Conservation (phyloP, 352 stramenopile species). For the Peronospora farinosa region DNA sequence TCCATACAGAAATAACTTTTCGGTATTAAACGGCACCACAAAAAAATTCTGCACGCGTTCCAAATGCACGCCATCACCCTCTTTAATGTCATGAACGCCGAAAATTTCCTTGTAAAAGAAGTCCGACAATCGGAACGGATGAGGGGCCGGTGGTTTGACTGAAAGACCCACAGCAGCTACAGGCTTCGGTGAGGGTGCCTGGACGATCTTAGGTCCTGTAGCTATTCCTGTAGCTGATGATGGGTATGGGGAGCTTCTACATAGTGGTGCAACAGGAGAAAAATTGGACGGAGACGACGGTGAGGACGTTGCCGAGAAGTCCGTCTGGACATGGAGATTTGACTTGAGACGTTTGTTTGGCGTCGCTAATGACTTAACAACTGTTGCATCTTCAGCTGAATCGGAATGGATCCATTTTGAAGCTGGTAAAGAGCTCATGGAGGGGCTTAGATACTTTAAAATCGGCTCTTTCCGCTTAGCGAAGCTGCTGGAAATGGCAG, state of each 20-base stretch:
- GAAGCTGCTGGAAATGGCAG: conserved; percentile 13
- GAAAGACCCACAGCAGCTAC: background rate
- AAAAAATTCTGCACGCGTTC: conserved; percentile 83
- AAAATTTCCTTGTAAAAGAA: conserved; percentile 86
- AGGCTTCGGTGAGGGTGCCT: conserved; percentile 3
- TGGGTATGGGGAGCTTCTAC: conserved; percentile 26
- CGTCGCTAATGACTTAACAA: background rate
- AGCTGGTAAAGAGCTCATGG: background rate
- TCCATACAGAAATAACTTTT: conserved; percentile 90
- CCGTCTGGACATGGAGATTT: conserved; percentile 33
- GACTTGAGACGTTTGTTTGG: conserved; percentile 16
- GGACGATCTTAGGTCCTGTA: conserved; percentile 8
- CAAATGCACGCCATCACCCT: conserved; percentile 62
- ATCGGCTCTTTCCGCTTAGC: conserved; percentile 16
- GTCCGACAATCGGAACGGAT: conserved; percentile 58
- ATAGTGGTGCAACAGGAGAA: conserved; percentile 22
- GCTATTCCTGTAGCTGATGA: conserved; percentile 10
- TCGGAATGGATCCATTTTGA: background rate
- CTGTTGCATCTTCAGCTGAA: background rate
- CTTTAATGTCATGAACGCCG: conserved; percentile 75
- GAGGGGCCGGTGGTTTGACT: conserved; percentile 25
- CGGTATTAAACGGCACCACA: conserved; percentile 60
- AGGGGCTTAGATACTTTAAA: conserved; percentile 1
- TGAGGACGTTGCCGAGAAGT: conserved; percentile 21
- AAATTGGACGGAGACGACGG: conserved; percentile 14